Evolutionary conservation across 768 basidiomycete species (phyloP), one percentile per base, ranked within the genome.

Genomic region (Daedaleopsis sinensis): DNA sequence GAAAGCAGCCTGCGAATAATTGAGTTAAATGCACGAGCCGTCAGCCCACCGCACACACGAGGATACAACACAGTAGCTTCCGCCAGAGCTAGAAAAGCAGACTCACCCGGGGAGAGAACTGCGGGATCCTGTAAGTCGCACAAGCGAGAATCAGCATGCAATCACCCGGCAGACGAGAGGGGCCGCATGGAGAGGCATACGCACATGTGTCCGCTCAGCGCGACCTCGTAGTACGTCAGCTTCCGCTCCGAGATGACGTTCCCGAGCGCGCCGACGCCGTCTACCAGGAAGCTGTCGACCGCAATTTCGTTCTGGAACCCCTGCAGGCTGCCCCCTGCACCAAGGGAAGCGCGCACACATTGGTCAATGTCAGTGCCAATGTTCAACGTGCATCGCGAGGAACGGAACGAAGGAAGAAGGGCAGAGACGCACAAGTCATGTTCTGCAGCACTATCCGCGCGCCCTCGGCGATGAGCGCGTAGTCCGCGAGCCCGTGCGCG

Each of bases 401-500:
- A 7, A 32, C 27, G 7, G 27, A 32, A 7, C 27, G 4, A 32
- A 7, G 4, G 27, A n/a, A n/a, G 27, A 7, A 7, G 27, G 10
- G 38, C 21, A 13, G 21, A 10, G 8, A 62, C 37, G 56, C 19
- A 59, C 59, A 63, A 2, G 62, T 58, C 62, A 63, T 58, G 48
- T 78, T 77, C 55, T 78, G 76, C 21, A 78, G 67, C 4, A 72
- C 74, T n/a, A 74, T 72, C 9, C 76, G 67, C 23, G 75, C 65
- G 2, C 90, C 91, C 63, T 90, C 86, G 11, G 89, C 84, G 52
- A 92, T 90, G 37, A 89, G 76, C 58, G 89, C 79, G 67, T 84
- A 92, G 72, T 93, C 90, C 0, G 83, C 87, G 52, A 90, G 76
- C 0, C 90, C 90, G 55, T 93, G 90, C 6, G 84, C 79, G 56